These are phyloP conservation scores for Zoysia japonica DNA, from an alignment of 176 grass and related monocot species.

Conservation along the genomic window DNA sequence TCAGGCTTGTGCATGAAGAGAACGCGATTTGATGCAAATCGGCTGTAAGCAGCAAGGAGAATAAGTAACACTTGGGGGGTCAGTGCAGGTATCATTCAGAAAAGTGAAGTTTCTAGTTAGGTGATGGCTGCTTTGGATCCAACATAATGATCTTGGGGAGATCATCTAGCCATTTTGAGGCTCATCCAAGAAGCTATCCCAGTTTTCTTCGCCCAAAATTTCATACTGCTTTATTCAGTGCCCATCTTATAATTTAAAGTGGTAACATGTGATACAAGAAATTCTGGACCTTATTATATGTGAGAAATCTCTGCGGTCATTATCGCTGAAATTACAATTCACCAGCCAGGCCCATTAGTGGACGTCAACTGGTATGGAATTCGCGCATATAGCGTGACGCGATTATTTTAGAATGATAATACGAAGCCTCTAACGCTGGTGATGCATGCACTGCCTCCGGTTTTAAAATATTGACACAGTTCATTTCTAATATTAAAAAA, in stretches of 20 bases:
- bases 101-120: constrained; percentile 35
- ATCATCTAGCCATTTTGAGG: constrained; percentile 32
- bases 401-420: not conserved
- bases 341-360: not conserved
- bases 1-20: constrained; percentile 37
- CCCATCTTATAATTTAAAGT: constrained; percentile 4
- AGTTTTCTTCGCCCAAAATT: not conserved
- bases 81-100: constrained; percentile 51
- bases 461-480: too few species aligned
- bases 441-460: too few species aligned
- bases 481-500: too few species aligned
- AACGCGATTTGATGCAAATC: constrained; percentile 52
- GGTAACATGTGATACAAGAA: not conserved
- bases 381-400: constrained; percentile 11
- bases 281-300: not conserved
- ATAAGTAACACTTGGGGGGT: constrained; percentile 27
- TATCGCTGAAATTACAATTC: constrained; percentile 11
- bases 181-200: not conserved
- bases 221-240: not conserved
- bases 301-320: constrained; percentile 9
- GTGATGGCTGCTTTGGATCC: constrained; percentile 39
- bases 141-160: constrained; percentile 39
- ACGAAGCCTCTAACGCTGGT: not conserved
- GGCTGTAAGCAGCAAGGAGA: constrained; percentile 20
- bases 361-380: constrained; percentile 23